Evolutionary conservation across 306 rosid species (phyloP), one percentile per base, ranked within the genome.

Genomic region (Acmispon strigosus): DNA sequence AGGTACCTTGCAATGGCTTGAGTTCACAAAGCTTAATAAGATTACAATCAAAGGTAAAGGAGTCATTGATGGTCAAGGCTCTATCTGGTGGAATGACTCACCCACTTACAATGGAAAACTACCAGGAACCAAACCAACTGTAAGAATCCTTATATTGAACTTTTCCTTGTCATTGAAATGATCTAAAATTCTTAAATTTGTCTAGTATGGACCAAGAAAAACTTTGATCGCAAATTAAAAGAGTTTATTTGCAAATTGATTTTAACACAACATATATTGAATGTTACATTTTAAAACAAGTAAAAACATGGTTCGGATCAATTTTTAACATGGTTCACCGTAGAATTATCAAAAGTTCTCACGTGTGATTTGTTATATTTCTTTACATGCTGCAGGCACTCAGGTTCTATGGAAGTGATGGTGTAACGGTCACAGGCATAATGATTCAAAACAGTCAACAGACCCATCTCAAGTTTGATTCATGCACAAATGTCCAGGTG

Each of bases 51-150:
- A 12, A 62, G 96, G 96, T 8, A 88, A 86, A 77, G 94, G 96
- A 2, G 66, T 86, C 8, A 84, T 90, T 74, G 96, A 90, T 68
- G 96, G 96, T 18, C 91, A 86, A 79, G 96, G 96, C 60, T 86
- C 94, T 19, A 78, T 84, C 4, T 90, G 94, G 96, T 90, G 96
- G 96, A 60, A 53, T 60, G 81, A 69, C 47, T 79, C n/a, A n/a
- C n/a, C n/a, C n/a, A n/a, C n/a, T n/a, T n/a, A 22, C 34, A 32
- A 32, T 42, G 74, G 76, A 36, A 78, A 71, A 27, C 54, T 90
- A 59, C 86, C 88, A 10, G 69, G 72, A 50, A 84, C 85, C 47
- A 90, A 72, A 79, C 96, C 96, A 68, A 90, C 92, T 10, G 96
- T 89, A 76, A 72, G 56, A 29, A 0, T 32, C 14, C 34, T 54